phyloP scores from a whole-genome alignment of 2,329 filamentous ascomycete species.

The Aspergillus pseudonomiae region DNA sequence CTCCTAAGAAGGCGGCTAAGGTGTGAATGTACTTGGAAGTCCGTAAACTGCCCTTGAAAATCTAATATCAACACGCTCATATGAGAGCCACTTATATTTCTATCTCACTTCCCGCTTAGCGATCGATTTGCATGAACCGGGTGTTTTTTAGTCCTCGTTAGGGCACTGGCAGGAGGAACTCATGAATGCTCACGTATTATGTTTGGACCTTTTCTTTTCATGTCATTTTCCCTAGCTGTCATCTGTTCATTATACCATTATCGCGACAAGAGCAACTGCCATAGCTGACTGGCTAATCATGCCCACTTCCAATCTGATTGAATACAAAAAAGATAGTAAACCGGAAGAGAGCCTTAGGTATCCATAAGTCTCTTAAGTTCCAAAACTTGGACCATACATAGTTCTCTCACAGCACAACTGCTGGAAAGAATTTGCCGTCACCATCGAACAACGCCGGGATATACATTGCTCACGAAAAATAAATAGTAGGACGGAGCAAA shows the following conservation, averaged over 20 bases:
- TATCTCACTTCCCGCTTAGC: background rate
- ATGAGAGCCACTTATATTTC: background rate
- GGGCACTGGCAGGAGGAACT: background rate
- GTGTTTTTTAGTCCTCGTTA: background rate
- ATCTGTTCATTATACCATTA: conserved; percentile 2
- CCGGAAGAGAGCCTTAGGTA: background rate
- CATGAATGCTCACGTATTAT: background rate
- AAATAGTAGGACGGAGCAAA: conserved; percentile 7
- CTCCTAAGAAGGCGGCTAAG: conserved; percentile 43
- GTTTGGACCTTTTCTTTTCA: background rate
- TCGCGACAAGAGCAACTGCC: background rate
- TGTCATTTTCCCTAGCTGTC: background rate
- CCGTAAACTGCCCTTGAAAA: background rate
- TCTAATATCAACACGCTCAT: background rate
- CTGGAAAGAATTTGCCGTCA: background rate
- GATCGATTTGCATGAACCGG: background rate
- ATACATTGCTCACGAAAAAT: background rate
- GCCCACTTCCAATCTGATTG: background rate
- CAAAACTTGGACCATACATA: background rate
- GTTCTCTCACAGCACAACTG: background rate
- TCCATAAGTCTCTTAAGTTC: background rate
- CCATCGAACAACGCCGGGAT: background rate
- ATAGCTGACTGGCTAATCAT: background rate
- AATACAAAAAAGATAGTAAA: conserved; percentile 1
- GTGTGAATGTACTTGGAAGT: conserved; percentile 15